Evolutionary conservation across 805 yeast species (phyloP).

Genomic region (Metschnikowia anglica): DNA sequence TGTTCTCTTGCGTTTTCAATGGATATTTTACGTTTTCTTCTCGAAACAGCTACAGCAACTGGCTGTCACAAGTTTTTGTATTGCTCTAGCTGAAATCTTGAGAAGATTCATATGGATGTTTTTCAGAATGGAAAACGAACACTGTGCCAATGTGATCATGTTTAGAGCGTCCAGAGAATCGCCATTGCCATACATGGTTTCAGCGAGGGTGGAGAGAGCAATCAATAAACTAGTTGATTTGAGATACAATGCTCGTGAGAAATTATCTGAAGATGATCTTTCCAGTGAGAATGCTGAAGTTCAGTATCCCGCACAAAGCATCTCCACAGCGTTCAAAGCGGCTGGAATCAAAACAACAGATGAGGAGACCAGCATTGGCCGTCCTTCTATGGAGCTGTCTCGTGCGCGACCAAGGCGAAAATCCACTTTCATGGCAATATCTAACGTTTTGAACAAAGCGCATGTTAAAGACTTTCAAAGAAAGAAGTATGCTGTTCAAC

Average conservation of each 20-base stretch:
- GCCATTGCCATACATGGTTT: conserved; percentile 72
- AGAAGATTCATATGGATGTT: conserved; percentile 88
- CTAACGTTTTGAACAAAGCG: conserved; percentile 64
- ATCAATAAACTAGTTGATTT: conserved; percentile 37
- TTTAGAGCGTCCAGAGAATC: conserved; percentile 87
- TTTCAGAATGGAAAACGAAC: conserved; percentile 95
- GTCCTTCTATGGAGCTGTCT: conserved; percentile 7
- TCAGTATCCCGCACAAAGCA: conserved; percentile 4
- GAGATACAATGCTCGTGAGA: conserved; percentile 23
- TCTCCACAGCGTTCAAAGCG: conserved; percentile 4
- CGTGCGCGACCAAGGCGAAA: conserved; percentile 21
- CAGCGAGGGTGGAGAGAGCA: conserved; percentile 35
- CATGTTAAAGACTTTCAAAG: conserved; percentile 86
- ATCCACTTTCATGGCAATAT: conserved; percentile 44
- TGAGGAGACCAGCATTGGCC: conserved; percentile 7
- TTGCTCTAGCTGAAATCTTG: conserved; percentile 78
- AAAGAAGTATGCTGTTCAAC: conserved; percentile 38
- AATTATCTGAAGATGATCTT: conserved; percentile 12
- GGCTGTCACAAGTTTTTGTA: conserved; percentile 78
- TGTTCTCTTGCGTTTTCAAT: conserved; percentile 76
- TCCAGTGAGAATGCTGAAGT: conserved; percentile 2
- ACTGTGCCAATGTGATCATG: conserved; percentile 81
- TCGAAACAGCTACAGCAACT: conserved; percentile 78
- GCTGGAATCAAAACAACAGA: conserved; percentile 1
- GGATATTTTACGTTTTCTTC: conserved; percentile 87